Conservation (phyloP, 129 eudicot genomes). For the Flaveria bidentis region DNA sequence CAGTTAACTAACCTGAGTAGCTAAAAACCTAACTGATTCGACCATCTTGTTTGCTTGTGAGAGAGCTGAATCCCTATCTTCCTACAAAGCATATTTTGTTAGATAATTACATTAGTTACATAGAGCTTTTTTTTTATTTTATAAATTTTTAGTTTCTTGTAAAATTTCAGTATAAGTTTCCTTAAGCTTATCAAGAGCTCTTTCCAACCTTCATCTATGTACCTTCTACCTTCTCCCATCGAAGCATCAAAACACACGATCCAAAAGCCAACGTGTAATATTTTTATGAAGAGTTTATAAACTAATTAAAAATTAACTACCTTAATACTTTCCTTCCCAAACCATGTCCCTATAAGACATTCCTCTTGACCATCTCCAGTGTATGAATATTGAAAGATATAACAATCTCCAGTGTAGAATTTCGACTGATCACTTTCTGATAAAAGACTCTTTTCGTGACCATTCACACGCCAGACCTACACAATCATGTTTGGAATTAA, state of each 20-base stretch:
- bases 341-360: slow-evolving; percentile 83
- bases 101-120: not conserved
- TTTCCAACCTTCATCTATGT: no score
- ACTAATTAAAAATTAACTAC: slow-evolving; percentile 31
- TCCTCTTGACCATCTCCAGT: slow-evolving; percentile 80
- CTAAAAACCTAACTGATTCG: slow-evolving; percentile 68
- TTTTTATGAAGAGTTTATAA: not conserved
- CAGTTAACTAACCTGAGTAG: slow-evolving; percentile 62
- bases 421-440: slow-evolving; percentile 59
- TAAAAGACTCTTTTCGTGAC: slow-evolving; percentile 63
- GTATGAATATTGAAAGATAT: slow-evolving; percentile 79
- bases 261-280: no score
- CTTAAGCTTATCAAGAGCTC: no score
- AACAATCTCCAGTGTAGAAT: slow-evolving; percentile 90
- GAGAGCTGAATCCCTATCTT: slow-evolving; percentile 65
- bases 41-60: slow-evolving; percentile 82
- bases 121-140: not conserved
- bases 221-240: no score
- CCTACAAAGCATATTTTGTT: slow-evolving; percentile 45
- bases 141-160: no score
- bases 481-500: slow-evolving; percentile 16
- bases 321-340: slow-evolving; percentile 78
- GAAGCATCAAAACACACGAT: no score
- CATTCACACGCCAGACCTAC: slow-evolving; percentile 90
- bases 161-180: no score